Conservation (phyloP, 345 rosid genomes). For the Boechera retrofracta region DNA sequence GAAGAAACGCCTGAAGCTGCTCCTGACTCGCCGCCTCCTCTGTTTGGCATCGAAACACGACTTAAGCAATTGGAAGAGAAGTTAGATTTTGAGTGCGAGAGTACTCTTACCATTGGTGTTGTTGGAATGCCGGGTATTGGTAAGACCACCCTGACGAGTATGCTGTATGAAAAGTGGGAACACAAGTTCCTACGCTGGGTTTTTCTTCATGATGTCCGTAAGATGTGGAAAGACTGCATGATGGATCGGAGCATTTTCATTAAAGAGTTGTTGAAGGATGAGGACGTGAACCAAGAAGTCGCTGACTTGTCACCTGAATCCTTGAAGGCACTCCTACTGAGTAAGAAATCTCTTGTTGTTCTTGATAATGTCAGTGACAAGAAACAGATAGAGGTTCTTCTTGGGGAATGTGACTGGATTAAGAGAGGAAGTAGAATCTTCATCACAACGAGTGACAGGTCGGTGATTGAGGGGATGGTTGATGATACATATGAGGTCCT, state of each 20-base stretch:
- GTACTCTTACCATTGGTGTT: conserved; percentile 16
- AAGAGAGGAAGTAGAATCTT: conserved; percentile 32
- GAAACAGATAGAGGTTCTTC: conserved; percentile 27
- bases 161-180: not conserved
- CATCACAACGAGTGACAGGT: conserved; percentile 20
- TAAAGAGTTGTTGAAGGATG: conserved; percentile 4
- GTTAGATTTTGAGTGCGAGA: not conserved
- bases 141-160: conserved; percentile 6
- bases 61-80: conserved; percentile 10
- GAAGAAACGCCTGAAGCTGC: not conserved
- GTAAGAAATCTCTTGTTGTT: conserved; percentile 9
- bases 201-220: conserved; percentile 4
- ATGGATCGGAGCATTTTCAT: not conserved
- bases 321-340: not conserved
- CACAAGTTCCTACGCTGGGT: not conserved
- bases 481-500: conserved; percentile 15
- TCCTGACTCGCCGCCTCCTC: not conserved
- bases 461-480: conserved; percentile 27
- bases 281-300: not conserved
- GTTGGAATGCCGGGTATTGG: conserved; percentile 38
- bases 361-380: conserved; percentile 25
- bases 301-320: not conserved
- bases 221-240: not conserved
- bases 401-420: conserved; percentile 17
- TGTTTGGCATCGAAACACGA: conserved; percentile 26